Base-by-base conservation (phyloP, 768 basidiomycete species). In the Cystobasidium tubakii region DNA sequence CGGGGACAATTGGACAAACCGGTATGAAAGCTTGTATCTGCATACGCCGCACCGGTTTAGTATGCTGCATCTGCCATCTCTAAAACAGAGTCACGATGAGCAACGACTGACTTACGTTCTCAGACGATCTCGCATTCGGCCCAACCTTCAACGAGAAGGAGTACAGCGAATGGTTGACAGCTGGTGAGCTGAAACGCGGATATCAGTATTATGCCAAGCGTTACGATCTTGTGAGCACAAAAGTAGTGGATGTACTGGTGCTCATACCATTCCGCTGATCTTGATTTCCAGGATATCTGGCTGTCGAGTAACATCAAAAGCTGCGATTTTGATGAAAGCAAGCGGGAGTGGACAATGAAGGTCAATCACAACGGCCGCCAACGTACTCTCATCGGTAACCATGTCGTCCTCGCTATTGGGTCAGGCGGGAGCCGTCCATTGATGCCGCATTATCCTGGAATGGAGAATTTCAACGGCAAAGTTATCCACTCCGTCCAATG, bases 1-100 rank as follows among this genome's bases (percentile, higher is more conserved):
- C n/a, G 74, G 74, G 2, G 74, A 75, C 33, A 75, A 60, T 62
- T 75, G 74, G 74, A 60, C 50, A 21, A 60, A 75, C 25, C 74
- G 74, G n/a, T 75, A 75, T 44, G 31, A 57, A 6, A 39, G 50
- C 25, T 31, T 53, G 21, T 27, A 53, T 71, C 17, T 62, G 36
- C 54, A 72, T 36, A 34, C 62, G 10, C 33, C 42, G 27, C 34
- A 64, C 31, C 17, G 62, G 12, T 64, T 34, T 23, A 62, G 46
- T 31, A 31, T 12, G 39, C 21, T 21, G 19, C 1, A 34, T 31
- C 36, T 39, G 19, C 33, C 27, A 23, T 3, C 13, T n/a, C n/a
- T n/a, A n/a, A n/a, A n/a, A n/a, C n/a, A n/a, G n/a, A n/a, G n/a
- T n/a, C n/a, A n/a, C n/a, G n/a, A n/a, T n/a, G n/a, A n/a, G n/a